These are phyloP conservation scores for Grifola frondosa DNA, from an alignment of 1,284 basidiomycete genomes.

Conservation along the genomic window DNA sequence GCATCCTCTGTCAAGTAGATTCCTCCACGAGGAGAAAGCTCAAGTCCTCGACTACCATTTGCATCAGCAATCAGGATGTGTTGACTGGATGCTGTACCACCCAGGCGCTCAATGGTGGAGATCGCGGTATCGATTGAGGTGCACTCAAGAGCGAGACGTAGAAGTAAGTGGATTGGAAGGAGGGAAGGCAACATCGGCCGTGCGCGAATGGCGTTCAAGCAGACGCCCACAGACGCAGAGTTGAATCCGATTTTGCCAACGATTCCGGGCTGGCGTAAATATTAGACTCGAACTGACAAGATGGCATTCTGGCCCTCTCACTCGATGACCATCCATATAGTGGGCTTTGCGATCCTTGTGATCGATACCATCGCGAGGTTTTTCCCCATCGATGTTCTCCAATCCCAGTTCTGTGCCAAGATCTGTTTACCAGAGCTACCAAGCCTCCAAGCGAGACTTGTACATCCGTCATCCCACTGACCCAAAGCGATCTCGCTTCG, in stretches of 20 bases:
- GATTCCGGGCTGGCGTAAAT: slow-evolving; percentile 32
- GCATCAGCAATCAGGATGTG: slow-evolving; percentile 37
- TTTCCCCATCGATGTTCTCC: slow-evolving; percentile 33
- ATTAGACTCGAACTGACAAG: not conserved
- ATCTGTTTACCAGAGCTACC: slow-evolving; percentile 24
- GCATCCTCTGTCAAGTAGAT: slow-evolving; percentile 28
- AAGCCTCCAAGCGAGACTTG: slow-evolving; percentile 33
- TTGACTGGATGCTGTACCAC: slow-evolving; percentile 34
- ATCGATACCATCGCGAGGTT: slow-evolving; percentile 36
- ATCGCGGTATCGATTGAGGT: slow-evolving; percentile 30
- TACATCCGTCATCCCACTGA: slow-evolving; percentile 39
- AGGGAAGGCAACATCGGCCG: slow-evolving; percentile 29
- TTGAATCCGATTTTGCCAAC: slow-evolving; percentile 42
- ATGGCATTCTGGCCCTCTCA: slow-evolving; percentile 12
- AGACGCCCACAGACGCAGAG: slow-evolving; percentile 34
- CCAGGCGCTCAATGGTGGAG: slow-evolving; percentile 28
- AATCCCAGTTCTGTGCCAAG: slow-evolving; percentile 42
- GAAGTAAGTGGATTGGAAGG: slow-evolving; percentile 35
- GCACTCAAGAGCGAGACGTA: slow-evolving; percentile 35
- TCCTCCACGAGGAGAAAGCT: slow-evolving; percentile 32
- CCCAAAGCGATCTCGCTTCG: slow-evolving; percentile 40
- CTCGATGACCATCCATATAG: slow-evolving; percentile 39
- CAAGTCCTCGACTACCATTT: slow-evolving; percentile 27
- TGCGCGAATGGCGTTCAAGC: slow-evolving; percentile 38
- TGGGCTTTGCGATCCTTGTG: slow-evolving; percentile 28